Evolutionary conservation across 768 basidiomycete genomes (phyloP).

Genomic region (Macrolepiota fuliginosa): DNA sequence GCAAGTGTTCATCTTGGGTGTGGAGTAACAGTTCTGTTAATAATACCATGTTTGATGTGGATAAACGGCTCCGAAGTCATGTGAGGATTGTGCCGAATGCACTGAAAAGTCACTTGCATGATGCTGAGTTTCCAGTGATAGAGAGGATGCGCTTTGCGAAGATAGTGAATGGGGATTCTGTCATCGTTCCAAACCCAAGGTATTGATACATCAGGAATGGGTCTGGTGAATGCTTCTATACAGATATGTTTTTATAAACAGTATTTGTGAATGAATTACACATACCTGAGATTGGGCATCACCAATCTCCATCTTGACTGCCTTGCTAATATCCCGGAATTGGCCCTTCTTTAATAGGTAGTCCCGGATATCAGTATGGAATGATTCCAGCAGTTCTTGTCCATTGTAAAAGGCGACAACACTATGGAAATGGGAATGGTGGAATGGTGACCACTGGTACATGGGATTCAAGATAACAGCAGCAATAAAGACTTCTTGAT

Average conservation of each 20-base stretch:
- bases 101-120: conserved; percentile 28
- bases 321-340: no score
- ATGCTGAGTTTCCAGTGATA: conserved; percentile 27
- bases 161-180: conserved; percentile 18
- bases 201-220: conserved; percentile 19
- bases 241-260: no score
- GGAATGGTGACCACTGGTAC: neutral
- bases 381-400: no score
- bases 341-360: no score
- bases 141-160: conserved; percentile 23
- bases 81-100: conserved; percentile 23
- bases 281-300: no score
- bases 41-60: neutral
- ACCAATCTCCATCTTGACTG: no score
- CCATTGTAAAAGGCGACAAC: no score
- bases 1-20: neutral
- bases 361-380: no score
- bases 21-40: neutral
- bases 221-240: conserved; percentile 6
- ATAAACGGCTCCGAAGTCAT: conserved; percentile 13
- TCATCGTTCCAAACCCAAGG: conserved; percentile 16
- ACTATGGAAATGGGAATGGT: no score
- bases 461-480: conserved; percentile 32
- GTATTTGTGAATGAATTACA: no score
- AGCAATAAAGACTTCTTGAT: conserved; percentile 31